A percentile compares a stretch with the other conserved stretches of the same genome.
phyloP scores from a whole-genome alignment of 2,329 filamentous ascomycete genomes.

The Pestalotiopsis sp. region DNA sequence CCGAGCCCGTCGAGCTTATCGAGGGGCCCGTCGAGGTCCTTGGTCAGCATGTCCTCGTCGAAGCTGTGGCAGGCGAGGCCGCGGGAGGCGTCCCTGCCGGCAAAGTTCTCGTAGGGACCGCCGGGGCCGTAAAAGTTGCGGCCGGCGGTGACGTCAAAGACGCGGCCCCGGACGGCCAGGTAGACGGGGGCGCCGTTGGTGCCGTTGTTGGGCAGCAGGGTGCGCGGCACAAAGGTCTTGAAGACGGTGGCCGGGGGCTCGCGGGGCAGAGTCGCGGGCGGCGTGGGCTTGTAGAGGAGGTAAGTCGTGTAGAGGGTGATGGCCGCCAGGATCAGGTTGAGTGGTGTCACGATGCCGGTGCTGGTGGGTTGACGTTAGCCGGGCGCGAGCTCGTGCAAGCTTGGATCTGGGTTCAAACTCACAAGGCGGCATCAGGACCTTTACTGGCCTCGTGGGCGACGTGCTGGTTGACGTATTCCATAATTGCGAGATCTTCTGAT shows the following conservation, averaged over 20 bases:
- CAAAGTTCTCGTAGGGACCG: conserved; percentile 94
- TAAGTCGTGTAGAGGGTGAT: conserved; percentile 61
- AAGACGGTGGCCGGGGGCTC: conserved; percentile 62
- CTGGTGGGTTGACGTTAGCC: conserved; percentile 25
- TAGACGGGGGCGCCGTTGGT: conserved; percentile 73
- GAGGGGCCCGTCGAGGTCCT: conserved; percentile 81
- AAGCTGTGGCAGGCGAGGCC: conserved; percentile 91
- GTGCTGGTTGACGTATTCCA: conserved; percentile 60
- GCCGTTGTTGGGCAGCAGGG: conserved; percentile 86
- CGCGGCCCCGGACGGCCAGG: conserved; percentile 84
- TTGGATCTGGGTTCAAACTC: conserved; percentile 14
- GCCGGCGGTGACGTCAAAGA: conserved; percentile 87
- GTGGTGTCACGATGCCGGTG: conserved; percentile 54
- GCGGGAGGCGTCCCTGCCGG: conserved; percentile 84
- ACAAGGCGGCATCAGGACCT: conserved; percentile 37
- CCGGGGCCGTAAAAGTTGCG: conserved; percentile 96
- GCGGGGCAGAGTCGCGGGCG: conserved; percentile 47
- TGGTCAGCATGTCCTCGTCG: conserved; percentile 91
- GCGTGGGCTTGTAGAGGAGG: conserved; percentile 49
- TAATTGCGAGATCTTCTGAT: conserved; percentile 22
- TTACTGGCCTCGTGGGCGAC: conserved; percentile 53
- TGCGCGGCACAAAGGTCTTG: conserved; percentile 71
- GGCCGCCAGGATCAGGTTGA: conserved; percentile 61
- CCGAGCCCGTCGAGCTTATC: conserved; percentile 74
- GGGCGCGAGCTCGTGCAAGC: not conserved